Percentiles rank a stretch among this genome's conserved stretches.
Conservation (phyloP, 805 yeast species). For the Saccharomycopsis oosterbeekiorum region DNA sequence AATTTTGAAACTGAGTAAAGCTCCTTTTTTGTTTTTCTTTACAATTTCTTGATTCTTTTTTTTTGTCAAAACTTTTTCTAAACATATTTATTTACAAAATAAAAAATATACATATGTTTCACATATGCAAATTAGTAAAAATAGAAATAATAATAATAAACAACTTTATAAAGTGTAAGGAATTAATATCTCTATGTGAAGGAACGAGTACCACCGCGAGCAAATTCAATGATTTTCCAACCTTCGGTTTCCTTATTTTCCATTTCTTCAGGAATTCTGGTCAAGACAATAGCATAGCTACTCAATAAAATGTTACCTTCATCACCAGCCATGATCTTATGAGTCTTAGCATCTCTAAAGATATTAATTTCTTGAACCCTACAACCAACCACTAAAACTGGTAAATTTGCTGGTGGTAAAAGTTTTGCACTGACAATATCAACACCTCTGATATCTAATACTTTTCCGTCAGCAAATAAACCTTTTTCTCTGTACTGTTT, state of each 20-base stretch:
- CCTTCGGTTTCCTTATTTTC: conserved; percentile 90
- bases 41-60: too few relatives aligned
- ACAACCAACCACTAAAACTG: conserved; percentile 88
- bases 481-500: conserved; percentile 90
- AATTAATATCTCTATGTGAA: background rate
- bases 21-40: too few relatives aligned
- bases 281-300: conserved; percentile 92
- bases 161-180: background rate
- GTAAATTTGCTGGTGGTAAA: conserved; percentile 83
- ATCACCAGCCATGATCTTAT: conserved; percentile 91
- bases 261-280: conserved; percentile 86
- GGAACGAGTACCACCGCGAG: conserved; percentile 45
- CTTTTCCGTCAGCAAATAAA: conserved; percentile 79
- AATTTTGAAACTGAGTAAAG: too few relatives aligned
- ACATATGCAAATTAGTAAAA: background rate
- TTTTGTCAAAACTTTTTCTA: background rate
- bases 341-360: conserved; percentile 82
- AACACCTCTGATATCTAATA: conserved; percentile 90
- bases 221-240: conserved; percentile 92
- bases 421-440: conserved; percentile 83
- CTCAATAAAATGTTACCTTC: conserved; percentile 88
- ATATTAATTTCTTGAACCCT: conserved; percentile 94
- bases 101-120: background rate
- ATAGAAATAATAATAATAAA: background rate
- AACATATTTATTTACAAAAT: background rate